Evolutionary conservation across 176 grass and related monocot species (phyloP).

Genomic region (Coix lacrymajobi): DNA sequence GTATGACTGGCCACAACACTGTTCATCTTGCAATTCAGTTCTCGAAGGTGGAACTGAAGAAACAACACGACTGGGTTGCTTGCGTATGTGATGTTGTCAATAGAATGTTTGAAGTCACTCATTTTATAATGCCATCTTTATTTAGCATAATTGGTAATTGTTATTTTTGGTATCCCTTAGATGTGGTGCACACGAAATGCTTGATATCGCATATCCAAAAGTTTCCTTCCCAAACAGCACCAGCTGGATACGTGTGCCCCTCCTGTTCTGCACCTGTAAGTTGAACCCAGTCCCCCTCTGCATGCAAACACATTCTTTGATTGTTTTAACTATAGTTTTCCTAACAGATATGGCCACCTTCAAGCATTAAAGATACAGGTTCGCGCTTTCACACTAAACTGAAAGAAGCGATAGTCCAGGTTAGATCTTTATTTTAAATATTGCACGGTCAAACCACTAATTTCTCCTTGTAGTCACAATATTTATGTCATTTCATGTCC

Average conservation of each 20-base stretch:
- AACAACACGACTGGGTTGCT: conserved; percentile 89
- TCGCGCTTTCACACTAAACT: conserved; percentile 75
- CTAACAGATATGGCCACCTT: conserved; percentile 89
- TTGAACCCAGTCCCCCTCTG: neutral
- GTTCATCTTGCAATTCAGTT: conserved; percentile 73
- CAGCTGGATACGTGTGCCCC: conserved; percentile 82
- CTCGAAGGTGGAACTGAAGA: conserved; percentile 73
- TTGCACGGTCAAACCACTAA: conserved; percentile 1
- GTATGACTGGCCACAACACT: conserved; percentile 93
- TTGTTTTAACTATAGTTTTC: conserved; percentile 16
- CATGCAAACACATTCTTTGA: conserved; percentile 6
- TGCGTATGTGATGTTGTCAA: conserved; percentile 68
- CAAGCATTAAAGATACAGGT: conserved; percentile 93
- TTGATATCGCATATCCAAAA: conserved; percentile 79
- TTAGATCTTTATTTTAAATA: conserved; percentile 26
- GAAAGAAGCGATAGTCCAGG: conserved; percentile 83
- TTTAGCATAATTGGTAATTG: conserved; percentile 18
- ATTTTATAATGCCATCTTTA: conserved; percentile 19
- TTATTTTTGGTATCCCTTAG: conserved; percentile 24
- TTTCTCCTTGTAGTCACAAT: neutral
- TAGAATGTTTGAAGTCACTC: conserved; percentile 22
- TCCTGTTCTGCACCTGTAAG: conserved; percentile 88
- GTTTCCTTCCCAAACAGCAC: conserved; percentile 75
- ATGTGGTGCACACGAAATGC: conserved; percentile 94
- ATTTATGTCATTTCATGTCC: neutral